phyloP scores from a whole-genome alignment of 257 asterid species.

The Nicotiana undulata region DNA sequence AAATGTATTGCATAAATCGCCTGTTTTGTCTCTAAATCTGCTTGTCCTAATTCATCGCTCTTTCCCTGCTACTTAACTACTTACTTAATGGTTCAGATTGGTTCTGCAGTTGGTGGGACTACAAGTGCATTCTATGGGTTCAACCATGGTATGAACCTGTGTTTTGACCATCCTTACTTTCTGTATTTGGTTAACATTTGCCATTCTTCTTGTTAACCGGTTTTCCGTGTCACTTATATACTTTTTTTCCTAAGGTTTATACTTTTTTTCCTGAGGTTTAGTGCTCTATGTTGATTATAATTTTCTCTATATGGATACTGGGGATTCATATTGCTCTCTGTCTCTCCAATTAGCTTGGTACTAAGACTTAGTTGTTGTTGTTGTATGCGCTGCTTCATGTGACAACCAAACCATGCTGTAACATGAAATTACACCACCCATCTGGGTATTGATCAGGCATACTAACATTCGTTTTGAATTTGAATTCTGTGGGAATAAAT shows the following conservation, averaged over 20 bases:
- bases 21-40: background rate
- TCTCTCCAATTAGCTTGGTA: background rate
- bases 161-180: background rate
- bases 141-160: slow-evolving; percentile 45
- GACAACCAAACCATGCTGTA: background rate
- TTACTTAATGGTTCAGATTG: slow-evolving; percentile 42
- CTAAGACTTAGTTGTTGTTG: background rate
- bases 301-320: background rate
- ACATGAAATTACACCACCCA: background rate
- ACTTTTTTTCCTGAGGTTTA: background rate
- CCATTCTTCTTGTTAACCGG: no score
- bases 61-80: background rate
- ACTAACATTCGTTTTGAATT: background rate
- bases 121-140: slow-evolving; percentile 79
- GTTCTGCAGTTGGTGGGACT: slow-evolving; percentile 87
- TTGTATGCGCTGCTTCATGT: background rate
- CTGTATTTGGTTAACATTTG: background rate
- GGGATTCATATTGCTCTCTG: background rate
- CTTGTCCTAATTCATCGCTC: background rate
- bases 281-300: background rate
- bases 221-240: no score
- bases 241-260: background rate
- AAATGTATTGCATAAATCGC: no score
- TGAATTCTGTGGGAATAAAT: no score
- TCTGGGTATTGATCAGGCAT: background rate